Evolutionary conservation across 2,329 filamentous ascomycete species (phyloP).

Genomic region (Diaporthe citrichinensis): DNA sequence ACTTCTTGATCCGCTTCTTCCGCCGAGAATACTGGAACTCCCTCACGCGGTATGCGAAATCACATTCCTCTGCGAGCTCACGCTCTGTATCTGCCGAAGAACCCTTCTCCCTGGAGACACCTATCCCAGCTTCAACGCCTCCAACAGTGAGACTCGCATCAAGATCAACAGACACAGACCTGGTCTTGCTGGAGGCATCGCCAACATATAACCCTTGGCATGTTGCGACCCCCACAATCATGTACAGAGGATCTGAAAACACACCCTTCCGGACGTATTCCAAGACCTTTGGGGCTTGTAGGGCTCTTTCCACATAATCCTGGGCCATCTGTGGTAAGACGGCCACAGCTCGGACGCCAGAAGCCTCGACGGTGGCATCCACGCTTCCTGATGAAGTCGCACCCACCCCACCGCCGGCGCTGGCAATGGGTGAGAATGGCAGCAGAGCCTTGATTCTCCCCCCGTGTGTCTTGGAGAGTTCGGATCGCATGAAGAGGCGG

Average conservation of each 20-base stretch:
- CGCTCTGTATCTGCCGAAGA: neutral
- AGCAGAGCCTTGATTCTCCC: neutral
- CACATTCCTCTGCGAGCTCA: slow-evolving; percentile 5
- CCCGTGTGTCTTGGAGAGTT: neutral
- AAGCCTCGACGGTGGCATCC: slow-evolving; percentile 9
- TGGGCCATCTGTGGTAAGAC: neutral
- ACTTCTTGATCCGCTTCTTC: slow-evolving; percentile 10
- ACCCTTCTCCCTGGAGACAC: neutral
- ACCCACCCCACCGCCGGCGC: neutral
- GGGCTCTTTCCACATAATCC: neutral
- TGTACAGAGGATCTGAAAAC: neutral
- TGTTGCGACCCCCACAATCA: slow-evolving; percentile 10
- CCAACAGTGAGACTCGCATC: neutral
- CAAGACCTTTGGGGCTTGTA: neutral
- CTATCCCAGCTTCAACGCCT: neutral
- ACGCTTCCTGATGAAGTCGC: neutral
- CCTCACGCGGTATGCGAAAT: slow-evolving; percentile 14
- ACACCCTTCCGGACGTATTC: neutral
- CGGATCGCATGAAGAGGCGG: neutral
- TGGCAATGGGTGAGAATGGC: neutral
- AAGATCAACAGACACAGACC: neutral
- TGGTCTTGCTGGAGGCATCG: neutral
- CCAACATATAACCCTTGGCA: neutral
- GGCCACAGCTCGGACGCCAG: neutral
- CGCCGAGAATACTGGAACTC: slow-evolving; percentile 18